These are phyloP conservation scores for Hypoxylon trugodes DNA, from an alignment of 495 filamentous ascomycete species.

Conservation along the genomic window DNA sequence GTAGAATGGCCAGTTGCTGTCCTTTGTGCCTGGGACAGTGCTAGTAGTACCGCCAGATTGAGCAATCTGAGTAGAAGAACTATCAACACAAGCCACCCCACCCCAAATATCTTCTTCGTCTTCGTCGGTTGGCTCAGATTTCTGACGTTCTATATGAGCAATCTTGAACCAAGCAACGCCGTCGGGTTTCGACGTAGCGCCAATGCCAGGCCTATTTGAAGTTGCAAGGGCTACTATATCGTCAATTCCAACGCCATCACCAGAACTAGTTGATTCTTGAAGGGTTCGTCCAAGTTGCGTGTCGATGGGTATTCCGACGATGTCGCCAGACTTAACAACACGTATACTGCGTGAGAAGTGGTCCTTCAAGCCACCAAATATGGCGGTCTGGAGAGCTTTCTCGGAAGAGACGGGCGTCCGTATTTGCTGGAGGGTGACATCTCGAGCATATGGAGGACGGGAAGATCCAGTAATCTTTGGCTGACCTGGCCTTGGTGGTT, in stretches of 20 bases:
- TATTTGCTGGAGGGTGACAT: constrained; percentile 89
- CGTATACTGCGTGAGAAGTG: constrained; percentile 83
- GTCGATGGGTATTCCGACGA: constrained; percentile 87
- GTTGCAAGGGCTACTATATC: constrained; percentile 63
- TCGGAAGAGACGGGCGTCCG: constrained; percentile 89
- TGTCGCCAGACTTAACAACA: constrained; percentile 82
- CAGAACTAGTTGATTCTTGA: constrained; percentile 64
- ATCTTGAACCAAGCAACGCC: constrained; percentile 92
- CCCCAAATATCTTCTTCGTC: constrained; percentile 76
- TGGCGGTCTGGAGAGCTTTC: constrained; percentile 77
- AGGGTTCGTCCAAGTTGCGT: constrained; percentile 78
- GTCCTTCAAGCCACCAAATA: constrained; percentile 84
- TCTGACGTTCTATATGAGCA: constrained; percentile 69
- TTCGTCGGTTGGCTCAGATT: constrained; percentile 59
- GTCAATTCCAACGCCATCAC: constrained; percentile 71
- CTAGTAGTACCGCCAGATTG: constrained; percentile 84
- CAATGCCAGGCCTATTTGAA: constrained; percentile 30
- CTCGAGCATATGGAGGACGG: constrained; percentile 85
- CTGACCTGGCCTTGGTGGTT: constrained; percentile 49
- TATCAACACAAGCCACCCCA: constrained; percentile 82
- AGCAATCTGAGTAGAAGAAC: constrained; percentile 82
- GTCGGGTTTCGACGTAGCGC: constrained; percentile 50
- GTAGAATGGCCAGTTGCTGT: constrained; percentile 87
- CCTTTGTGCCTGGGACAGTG: constrained; percentile 74
- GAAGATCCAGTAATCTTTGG: constrained; percentile 62